Conservation (phyloP, 2,329 filamentous ascomycete species). For the Alternaria hordeiaustralica region DNA sequence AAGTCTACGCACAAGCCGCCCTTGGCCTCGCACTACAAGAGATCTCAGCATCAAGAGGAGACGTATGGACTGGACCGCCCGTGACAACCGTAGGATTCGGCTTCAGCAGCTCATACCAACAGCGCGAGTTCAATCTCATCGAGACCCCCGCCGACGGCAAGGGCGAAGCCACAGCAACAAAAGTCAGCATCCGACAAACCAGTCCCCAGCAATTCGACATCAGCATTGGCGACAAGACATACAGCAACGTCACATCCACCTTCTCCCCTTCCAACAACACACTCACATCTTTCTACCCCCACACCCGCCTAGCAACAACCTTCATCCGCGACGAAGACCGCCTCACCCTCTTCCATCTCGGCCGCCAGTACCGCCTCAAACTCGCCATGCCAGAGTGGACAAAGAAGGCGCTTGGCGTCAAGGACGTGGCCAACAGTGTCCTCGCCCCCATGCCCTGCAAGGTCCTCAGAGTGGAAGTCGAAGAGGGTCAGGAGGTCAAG, state of each 20-base stretch:
- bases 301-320: conserved; percentile 79
- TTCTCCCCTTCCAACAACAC: conserved; percentile 54
- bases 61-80: conserved; percentile 52
- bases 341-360: conserved; percentile 78
- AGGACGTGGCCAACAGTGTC: conserved; percentile 81
- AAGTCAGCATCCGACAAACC: conserved; percentile 61
- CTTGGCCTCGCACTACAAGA: conserved; percentile 70
- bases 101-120: conserved; percentile 58
- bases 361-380: conserved; percentile 63
- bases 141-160: conserved; percentile 55
- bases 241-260: conserved; percentile 56
- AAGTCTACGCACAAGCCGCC: conserved; percentile 86
- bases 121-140: conserved; percentile 66
- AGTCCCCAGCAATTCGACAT: conserved; percentile 60
- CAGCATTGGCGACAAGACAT: conserved; percentile 49
- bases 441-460: conserved; percentile 98
- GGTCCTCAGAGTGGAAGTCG: conserved; percentile 86
- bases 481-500: conserved; percentile 79
- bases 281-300: conserved; percentile 79
- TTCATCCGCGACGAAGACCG: conserved; percentile 69
- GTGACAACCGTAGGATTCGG: conserved; percentile 62
- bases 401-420: conserved; percentile 83
- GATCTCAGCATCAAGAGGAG: conserved; percentile 29
- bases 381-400: conserved; percentile 75
- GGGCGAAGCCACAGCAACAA: conserved; percentile 47